phyloP scores from a whole-genome alignment of 371 early-diverging fungal species.

The Mucor velutinosus region DNA sequence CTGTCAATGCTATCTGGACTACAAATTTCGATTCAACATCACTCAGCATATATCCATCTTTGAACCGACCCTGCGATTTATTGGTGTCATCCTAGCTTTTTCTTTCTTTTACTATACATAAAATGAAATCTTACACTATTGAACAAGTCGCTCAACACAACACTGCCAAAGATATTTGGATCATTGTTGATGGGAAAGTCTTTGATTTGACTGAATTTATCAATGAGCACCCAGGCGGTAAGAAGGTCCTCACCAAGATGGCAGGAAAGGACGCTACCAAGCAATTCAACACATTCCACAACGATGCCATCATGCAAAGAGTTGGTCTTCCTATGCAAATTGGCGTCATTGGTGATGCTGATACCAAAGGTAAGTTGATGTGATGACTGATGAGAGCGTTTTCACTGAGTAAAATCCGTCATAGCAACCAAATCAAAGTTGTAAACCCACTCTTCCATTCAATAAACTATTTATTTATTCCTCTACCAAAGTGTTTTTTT shows the following conservation, averaged over 20 bases:
- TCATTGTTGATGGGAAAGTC: constrained; percentile 79
- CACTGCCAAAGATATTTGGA: constrained; percentile 85
- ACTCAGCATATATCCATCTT: background rate
- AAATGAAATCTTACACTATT: constrained; percentile 52
- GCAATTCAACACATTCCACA: constrained; percentile 89
- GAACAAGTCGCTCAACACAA: constrained; percentile 80
- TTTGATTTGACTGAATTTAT: constrained; percentile 86
- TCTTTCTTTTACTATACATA: background rate
- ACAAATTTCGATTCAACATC: background rate
- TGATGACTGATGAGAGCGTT: background rate
- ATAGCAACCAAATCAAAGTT: background rate
- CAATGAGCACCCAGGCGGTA: constrained; percentile 72
- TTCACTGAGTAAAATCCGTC: background rate
- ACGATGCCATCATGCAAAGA: constrained; percentile 58
- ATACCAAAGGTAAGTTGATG: background rate
- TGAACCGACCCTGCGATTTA: background rate
- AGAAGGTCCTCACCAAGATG: constrained; percentile 75
- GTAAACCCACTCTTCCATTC: background rate
- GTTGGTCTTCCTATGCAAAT: constrained; percentile 61
- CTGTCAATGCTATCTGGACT: background rate
- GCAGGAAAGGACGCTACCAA: constrained; percentile 89
- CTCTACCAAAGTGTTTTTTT: too few relatives aligned
- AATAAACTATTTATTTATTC: too few relatives aligned
- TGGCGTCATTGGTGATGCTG: constrained; percentile 42
- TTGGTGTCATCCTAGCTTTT: background rate